Base-by-base conservation (phyloP, 2,329 filamentous ascomycete genomes). In the Ophiostoma angusticollis region DNA sequence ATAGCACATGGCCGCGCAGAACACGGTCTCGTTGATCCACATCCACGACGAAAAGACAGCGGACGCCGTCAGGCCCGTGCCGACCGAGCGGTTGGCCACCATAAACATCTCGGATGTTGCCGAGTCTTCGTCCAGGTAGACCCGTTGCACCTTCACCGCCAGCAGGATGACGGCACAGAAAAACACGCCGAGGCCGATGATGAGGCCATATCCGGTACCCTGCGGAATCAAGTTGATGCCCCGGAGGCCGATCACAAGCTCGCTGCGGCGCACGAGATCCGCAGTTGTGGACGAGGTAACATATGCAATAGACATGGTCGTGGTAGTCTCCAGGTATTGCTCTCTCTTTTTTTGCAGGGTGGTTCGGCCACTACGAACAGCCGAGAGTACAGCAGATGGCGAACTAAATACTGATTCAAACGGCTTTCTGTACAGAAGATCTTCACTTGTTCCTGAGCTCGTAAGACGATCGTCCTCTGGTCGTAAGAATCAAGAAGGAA, bases 101-200 rank as follows among this genome's bases (percentile, higher is more conserved):
- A 61, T 58, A 49, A 61, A 62, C 60, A 63, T 63, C 42, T 64
- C 60, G 2, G 65, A 65, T 13, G 62, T 62, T 18, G 54, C 56
- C 6, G 52, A 56, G 45, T 65, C 62, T 43, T 65, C 63, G 1
- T 54, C 44, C 13, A 64, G 52, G 40, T 63, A 64, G 23, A 46
- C 45, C 37, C 57, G 61, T 49, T 69, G 65, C 3, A 69, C 53
- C 28, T 60, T 59, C 24, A 68, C 58, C 5, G 65, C 64, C 5
- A 54, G 47, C 6, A 70, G 9, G 11, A 44, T 44, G 13, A 44
- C 23, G 16, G n/a, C 14, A 14, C 38, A 65, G 45, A 70, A 70
- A 2, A 63, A 44, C 1, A 69, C 52, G 2, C 62, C 61, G 6
- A 70, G 58, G 6, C 65, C 67, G 41, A 68, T 58, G 30, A 70